Conservation (phyloP, 257 asterid species). For the Thymus mandschuricus region DNA sequence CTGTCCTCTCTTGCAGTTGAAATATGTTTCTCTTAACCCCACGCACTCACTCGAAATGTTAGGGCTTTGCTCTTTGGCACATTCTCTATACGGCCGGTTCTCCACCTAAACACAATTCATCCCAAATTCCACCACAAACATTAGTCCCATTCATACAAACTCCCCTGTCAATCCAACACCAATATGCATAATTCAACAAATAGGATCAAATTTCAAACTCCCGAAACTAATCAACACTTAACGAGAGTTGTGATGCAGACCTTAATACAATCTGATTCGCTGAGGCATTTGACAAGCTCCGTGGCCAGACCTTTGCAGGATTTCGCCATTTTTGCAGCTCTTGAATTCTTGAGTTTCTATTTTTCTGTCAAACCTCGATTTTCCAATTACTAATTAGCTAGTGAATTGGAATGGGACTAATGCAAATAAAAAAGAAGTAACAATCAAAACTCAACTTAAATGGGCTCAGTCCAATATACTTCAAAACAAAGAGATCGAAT, state of each 20-base stretch:
- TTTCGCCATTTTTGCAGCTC: constrained; percentile 61
- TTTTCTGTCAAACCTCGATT: too few relatives aligned
- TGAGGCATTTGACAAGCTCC: constrained; percentile 90
- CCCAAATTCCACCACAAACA: not conserved
- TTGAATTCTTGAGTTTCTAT: constrained; percentile 4
- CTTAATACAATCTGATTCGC: constrained; percentile 94
- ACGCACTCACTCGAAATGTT: constrained; percentile 81
- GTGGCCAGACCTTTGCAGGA: constrained; percentile 92
- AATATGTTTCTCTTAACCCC: constrained; percentile 89
- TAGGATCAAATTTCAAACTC: not conserved
- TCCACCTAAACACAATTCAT: constrained; percentile 57
- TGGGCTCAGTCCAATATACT: too few relatives aligned
- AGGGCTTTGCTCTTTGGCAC: constrained; percentile 80
- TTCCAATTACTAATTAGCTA: too few relatives aligned
- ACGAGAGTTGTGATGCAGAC: constrained; percentile 30
- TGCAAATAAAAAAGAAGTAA: too few relatives aligned
- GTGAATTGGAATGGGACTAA: too few relatives aligned
- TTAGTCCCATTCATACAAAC: constrained; percentile 17
- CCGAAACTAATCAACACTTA: constrained; percentile 1
- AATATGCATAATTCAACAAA: not conserved
- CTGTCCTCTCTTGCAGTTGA: constrained; percentile 98
- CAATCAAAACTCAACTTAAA: too few relatives aligned
- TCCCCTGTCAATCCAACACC: not conserved
- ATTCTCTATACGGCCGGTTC: constrained; percentile 72
- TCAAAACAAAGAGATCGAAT: too few relatives aligned